These are phyloP conservation scores for Cucurbita ficifolia DNA, from an alignment of 306 rosid genomes.

Conservation along the genomic window DNA sequence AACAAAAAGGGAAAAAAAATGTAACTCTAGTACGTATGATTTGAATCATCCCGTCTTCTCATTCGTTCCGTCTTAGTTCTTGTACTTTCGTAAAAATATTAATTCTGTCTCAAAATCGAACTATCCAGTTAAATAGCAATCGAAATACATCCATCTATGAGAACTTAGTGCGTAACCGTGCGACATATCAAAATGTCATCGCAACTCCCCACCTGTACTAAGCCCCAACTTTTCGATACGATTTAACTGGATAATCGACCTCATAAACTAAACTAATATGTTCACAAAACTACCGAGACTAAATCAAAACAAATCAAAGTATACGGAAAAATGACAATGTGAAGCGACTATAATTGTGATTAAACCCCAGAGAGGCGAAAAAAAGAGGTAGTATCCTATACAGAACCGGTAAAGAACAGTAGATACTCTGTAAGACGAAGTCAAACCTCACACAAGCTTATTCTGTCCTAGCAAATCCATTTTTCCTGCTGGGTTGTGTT, in stretches of 20 bases:
- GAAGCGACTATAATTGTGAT: background rate
- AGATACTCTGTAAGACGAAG: conserved; percentile 10
- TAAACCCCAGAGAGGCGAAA: background rate
- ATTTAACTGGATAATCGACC: background rate
- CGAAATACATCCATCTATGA: background rate
- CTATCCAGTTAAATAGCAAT: background rate
- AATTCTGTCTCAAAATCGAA: background rate
- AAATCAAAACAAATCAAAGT: background rate
- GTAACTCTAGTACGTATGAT: background rate
- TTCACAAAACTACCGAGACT: background rate
- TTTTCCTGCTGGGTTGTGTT: conserved; percentile 8
- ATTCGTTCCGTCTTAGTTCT: background rate
- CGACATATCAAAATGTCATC: background rate
- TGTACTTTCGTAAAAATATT: background rate
- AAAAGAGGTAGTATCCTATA: conserved; percentile 3
- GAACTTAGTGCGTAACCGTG: background rate
- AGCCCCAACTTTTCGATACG: background rate
- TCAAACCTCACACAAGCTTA: conserved; percentile 15
- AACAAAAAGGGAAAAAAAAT: background rate
- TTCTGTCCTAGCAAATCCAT: background rate
- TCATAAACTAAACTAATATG: background rate
- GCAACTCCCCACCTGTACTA: background rate
- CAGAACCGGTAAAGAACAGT: conserved; percentile 2
- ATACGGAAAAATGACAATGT: background rate
- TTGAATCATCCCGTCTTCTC: background rate